phyloP scores from a whole-genome alignment of 2,329 filamentous ascomycete species.

The Fusarium mangiferae region DNA sequence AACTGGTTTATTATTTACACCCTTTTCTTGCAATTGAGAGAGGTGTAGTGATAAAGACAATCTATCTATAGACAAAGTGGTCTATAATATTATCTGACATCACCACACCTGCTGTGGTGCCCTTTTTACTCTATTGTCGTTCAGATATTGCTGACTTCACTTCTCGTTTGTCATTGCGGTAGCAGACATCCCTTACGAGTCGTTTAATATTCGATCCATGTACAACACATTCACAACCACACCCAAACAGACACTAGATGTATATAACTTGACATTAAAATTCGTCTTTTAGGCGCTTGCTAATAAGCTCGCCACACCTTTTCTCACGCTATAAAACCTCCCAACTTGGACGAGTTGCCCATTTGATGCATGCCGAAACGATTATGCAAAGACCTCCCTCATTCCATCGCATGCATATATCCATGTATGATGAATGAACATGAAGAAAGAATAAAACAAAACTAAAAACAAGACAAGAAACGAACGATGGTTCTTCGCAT shows the following conservation, averaged over 20 bases:
- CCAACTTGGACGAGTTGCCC: conserved; percentile 3
- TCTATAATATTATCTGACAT: no score
- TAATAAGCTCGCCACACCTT: conserved; percentile 23
- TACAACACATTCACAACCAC: background rate
- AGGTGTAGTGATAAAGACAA: no score
- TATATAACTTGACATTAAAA: conserved; percentile 24
- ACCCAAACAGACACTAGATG: background rate
- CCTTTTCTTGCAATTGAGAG: no score
- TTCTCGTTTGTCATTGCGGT: no score
- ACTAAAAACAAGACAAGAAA: conserved; percentile 1
- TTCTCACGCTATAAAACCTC: conserved; percentile 17
- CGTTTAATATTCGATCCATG: background rate
- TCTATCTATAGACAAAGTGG: background rate
- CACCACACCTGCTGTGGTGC: no score
- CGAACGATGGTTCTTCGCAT: conserved; percentile 13
- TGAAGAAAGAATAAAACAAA: background rate
- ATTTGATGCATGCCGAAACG: conserved; percentile 28
- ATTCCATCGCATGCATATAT: conserved; percentile 21
- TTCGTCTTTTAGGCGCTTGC: conserved; percentile 29
- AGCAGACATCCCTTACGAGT: no score
- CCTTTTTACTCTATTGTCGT: background rate
- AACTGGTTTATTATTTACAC: background rate
- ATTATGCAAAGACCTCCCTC: conserved; percentile 33
- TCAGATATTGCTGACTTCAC: no score
- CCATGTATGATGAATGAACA: conserved; percentile 5